Conservation (phyloP, 2,329 filamentous ascomycete species). For the Paraphaeosphaeria minitans region DNA sequence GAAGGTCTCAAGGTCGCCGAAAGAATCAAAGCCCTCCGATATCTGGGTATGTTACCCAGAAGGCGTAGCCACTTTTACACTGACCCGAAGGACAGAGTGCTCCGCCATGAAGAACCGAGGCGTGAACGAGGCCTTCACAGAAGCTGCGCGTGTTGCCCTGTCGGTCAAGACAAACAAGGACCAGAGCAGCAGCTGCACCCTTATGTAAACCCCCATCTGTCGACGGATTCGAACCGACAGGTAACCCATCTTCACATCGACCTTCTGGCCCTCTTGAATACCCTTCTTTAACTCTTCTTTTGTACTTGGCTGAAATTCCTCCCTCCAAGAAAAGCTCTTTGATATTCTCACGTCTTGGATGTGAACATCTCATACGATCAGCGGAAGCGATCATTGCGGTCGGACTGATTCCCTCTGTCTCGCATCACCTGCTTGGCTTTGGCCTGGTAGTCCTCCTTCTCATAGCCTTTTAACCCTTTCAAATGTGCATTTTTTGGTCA, state of each 20-base stretch:
- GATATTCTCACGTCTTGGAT: neutral
- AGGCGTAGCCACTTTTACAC: neutral
- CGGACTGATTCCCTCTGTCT: neutral
- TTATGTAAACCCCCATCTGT: constrained; percentile 42
- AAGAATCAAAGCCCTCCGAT: constrained; percentile 88
- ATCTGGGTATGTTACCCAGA: constrained; percentile 65
- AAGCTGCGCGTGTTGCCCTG: constrained; percentile 92
- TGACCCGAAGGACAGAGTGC: constrained; percentile 68
- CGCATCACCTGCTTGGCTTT: neutral
- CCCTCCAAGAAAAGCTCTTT: neutral
- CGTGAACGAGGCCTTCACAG: constrained; percentile 98
- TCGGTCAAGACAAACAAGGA: constrained; percentile 58
- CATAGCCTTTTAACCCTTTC: neutral
- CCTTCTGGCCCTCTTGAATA: constrained; percentile 6
- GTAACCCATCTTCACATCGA: constrained; percentile 1
- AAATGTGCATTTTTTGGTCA: constrained; percentile 7
- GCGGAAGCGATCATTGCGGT: neutral
- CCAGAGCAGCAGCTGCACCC: constrained; percentile 49
- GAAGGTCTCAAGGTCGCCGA: constrained; percentile 89
- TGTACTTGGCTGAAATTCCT: constrained; percentile 1
- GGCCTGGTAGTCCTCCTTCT: neutral
- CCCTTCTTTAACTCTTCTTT: constrained; percentile 6
- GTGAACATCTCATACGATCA: neutral
- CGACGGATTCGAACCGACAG: neutral
- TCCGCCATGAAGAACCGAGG: constrained; percentile 98